Evolutionary conservation across 1,284 basidiomycete species (phyloP), one percentile per base, ranked within the genome.

Genomic region (Ustilago crameri): DNA sequence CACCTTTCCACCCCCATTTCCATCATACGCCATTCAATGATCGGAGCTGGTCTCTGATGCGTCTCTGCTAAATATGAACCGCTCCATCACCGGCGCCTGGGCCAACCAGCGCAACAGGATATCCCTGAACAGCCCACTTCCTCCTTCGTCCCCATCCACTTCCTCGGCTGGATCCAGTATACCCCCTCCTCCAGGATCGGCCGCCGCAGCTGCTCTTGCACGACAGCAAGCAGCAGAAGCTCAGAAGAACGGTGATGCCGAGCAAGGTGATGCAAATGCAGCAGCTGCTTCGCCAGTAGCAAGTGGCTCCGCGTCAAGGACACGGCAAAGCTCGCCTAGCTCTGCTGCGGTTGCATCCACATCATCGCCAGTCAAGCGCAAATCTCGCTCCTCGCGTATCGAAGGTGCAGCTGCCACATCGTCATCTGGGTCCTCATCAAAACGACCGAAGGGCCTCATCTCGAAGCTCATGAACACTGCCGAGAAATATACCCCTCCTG

Each of bases 401-500:
- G 61, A 66, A 23, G 66, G 44, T 32, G 43, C 45, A 37, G 47
- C 27, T 12, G 37, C 58, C 26, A 44, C 54, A 22, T 48, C 24
- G 15, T 51, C 69, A 8, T 53, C 67, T 0, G 43, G 67, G 0
- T 56, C 63, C 7, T 65, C 61, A 10, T 54, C 63, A 9, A 76
- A 75, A 59, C 66, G 72, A 5, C 53, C 63, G 32, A 62, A 61
- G 42, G 59, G 58, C 43, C 58, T 56, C 22, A 26, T 61, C 27
- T 56, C 51, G 30, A 67, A 68, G 49, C 51, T 58, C 48, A 49
- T 43, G 42, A 52, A 44, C 32, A 64, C 65, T 9, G 73, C 75
- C 27, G 65, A 78, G 15, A 73, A 79, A 49, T 74, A 80, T 58
- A 64, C 65, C 40, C 75, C 80, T 35, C 93, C 93, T 0, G 80